Base-by-base conservation (phyloP, 2,329 filamentous ascomycete species). In the Exutisphaerella laricina region DNA sequence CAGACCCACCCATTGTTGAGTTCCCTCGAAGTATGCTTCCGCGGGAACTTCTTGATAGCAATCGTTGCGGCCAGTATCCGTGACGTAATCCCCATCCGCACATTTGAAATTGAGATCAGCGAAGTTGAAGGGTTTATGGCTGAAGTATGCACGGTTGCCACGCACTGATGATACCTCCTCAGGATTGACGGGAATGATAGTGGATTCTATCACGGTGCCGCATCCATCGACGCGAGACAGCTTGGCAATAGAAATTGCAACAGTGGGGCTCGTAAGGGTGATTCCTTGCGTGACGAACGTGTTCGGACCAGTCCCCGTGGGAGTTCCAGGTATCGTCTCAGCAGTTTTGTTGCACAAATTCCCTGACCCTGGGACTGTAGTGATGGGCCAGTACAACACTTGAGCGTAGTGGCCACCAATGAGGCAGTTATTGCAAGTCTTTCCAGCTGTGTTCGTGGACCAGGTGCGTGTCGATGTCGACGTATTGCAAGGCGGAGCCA, bases 11-110 rank as follows among this genome's bases (percentile, higher is more conserved):
- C 47, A 18, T 39, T 36, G 8, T 45, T 39, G n/a, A 29, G 43
- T 36, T 28, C 29, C 21, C 13, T 40, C 17, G 37, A 45, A 58
- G 40, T 58, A 58, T 3, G 56, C 55, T 2, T 33, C 35, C 2
- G 55, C 53, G 7, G 49, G 53, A 2, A 58, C 55, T 28, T 57
- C 35, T 34, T 56, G 54, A 20, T 56, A 58, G 39, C 56, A 58
- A 8, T 49, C 43, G 12, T 49, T 29, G 8, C 44, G 12, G 25
- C 17, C 26, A 4, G 29, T 31, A 14, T 56, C 44, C 17, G 50
- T 45, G n/a, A 51, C 42, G 18, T 23, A 52, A 16, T 41, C 45
- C 4, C 48, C 44, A 25, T 42, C 52, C 5, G 43, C 33, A 32
- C 54, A 58, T 17, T 43, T 47, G 47, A 50, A 57, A 18, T 58